Evolutionary conservation across 2,329 filamentous ascomycete species (phyloP).

Genomic region (Pseudohalonectria lignicola): DNA sequence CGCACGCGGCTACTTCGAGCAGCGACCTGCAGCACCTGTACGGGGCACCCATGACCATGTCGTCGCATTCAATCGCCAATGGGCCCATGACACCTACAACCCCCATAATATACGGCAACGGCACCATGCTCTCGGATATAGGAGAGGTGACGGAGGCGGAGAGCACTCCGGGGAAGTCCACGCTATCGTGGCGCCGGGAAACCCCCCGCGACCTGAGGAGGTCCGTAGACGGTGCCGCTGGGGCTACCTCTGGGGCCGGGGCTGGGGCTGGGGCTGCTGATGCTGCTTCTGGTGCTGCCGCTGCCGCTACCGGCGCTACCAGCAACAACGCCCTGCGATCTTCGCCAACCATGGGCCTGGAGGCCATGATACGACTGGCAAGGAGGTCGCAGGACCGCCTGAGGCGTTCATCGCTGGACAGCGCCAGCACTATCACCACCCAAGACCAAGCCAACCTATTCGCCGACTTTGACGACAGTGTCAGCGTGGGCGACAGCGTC

Average conservation of each 20-base stretch:
- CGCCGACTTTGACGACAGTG: constrained; percentile 49
- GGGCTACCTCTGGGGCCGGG: too few species aligned
- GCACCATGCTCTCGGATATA: constrained; percentile 59
- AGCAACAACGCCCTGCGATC: constrained; percentile 25
- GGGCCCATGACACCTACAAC: constrained; percentile 42
- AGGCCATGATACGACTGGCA: constrained; percentile 32
- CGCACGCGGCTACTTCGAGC: constrained; percentile 20
- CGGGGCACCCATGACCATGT: constrained; percentile 16
- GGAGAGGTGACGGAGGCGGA: constrained; percentile 43
- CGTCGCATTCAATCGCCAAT: constrained; percentile 22
- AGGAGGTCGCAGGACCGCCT: constrained; percentile 29
- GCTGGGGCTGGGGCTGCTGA: too few species aligned
- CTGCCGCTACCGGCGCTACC: too few species aligned
- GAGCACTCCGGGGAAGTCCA: constrained; percentile 31
- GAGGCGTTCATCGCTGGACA: constrained; percentile 46
- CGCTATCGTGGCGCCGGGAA: constrained; percentile 22
- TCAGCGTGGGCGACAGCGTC: constrained; percentile 52
- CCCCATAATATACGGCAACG: constrained; percentile 58
- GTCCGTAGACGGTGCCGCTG: too few species aligned
- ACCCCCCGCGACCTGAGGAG: constrained; percentile 16
- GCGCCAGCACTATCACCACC: constrained; percentile 48
- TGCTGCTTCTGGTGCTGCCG: too few species aligned
- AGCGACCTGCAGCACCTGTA: constrained; percentile 31
- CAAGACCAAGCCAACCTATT: constrained; percentile 37
- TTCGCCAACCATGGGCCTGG: constrained; percentile 33